A percentile compares a stretch with the other conserved stretches of the same genome.
These are phyloP conservation scores for Podaxis pistillaris DNA, from an alignment of 768 basidiomycete species.

Conservation along the genomic window DNA sequence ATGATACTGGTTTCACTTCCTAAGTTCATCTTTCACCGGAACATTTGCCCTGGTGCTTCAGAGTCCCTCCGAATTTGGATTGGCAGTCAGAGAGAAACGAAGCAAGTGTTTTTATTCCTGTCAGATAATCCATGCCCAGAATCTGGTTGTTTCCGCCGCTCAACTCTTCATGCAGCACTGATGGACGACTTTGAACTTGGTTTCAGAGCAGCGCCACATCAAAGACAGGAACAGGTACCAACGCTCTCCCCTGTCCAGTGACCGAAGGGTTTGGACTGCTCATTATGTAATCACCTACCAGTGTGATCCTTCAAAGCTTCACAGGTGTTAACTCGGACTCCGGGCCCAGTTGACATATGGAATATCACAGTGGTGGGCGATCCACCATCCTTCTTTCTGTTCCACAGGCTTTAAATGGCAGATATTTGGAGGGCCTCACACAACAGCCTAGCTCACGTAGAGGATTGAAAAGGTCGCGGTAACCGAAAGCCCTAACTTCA, in stretches of 20 bases:
- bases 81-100: slow-evolving; percentile 75
- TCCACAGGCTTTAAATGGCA: too few relatives aligned
- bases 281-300: slow-evolving; percentile 64
- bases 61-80: slow-evolving; percentile 86
- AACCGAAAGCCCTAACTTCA: too few relatives aligned
- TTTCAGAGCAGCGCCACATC: slow-evolving; percentile 80
- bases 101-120: slow-evolving; percentile 55
- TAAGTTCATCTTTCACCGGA: slow-evolving; percentile 53
- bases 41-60: slow-evolving; percentile 78
- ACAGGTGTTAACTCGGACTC: slow-evolving; percentile 24
- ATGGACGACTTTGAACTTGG: slow-evolving; percentile 40
- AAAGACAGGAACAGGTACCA: slow-evolving; percentile 96
- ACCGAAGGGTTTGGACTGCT: slow-evolving; percentile 68
- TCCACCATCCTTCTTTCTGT: too few relatives aligned
- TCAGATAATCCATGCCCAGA: slow-evolving; percentile 55
- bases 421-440: too few relatives aligned
- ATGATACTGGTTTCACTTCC: slow-evolving; percentile 67
- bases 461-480: too few relatives aligned
- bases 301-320: slow-evolving; percentile 47
- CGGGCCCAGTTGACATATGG: too few relatives aligned
- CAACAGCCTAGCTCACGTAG: too few relatives aligned
- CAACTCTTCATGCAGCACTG: slow-evolving; percentile 4
- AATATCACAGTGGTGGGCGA: too few relatives aligned
- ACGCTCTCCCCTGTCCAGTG: slow-evolving; percentile 81
- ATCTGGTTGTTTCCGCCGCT: slow-evolving; percentile 47